phyloP scores from a whole-genome alignment of 768 basidiomycete species.

The Xerocomellus chrysenteron region DNA sequence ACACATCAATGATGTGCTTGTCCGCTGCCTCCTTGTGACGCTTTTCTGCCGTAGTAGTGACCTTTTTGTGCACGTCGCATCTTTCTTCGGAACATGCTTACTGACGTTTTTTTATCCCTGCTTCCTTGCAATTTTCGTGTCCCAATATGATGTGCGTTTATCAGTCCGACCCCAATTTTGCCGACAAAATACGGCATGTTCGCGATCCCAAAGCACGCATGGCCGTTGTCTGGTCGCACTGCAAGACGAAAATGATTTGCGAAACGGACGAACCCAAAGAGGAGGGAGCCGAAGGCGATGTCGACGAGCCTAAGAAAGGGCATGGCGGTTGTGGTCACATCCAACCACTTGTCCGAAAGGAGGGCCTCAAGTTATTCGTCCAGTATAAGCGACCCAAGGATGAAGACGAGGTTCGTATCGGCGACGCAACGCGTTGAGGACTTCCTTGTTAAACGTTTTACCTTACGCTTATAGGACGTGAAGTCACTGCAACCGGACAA shows the following conservation, averaged over 20 bases:
- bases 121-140: constrained; percentile 41
- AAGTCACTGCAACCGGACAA: constrained; percentile 83
- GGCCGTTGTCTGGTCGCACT: constrained; percentile 81
- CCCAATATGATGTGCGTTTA: constrained; percentile 28
- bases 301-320: constrained; percentile 75
- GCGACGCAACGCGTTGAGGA: constrained; percentile 1
- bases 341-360: constrained; percentile 89
- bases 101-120: constrained; percentile 61
- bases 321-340: constrained; percentile 97
- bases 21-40: constrained; percentile 61
- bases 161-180: constrained; percentile 82
- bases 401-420: constrained; percentile 82
- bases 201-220: constrained; percentile 86
- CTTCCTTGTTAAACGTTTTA: constrained; percentile 10
- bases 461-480: constrained; percentile 52
- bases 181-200: constrained; percentile 83
- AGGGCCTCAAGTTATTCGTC: constrained; percentile 91
- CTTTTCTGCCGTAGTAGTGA: constrained; percentile 33
- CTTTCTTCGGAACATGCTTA: constrained; percentile 37
- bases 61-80: constrained; percentile 27
- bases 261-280: constrained; percentile 88
- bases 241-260: constrained; percentile 87
- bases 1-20: constrained; percentile 49
- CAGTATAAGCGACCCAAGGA: constrained; percentile 95
- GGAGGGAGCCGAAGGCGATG: constrained; percentile 67